Percentiles rank a stretch among this genome's conserved stretches.
phyloP scores from a whole-genome alignment of 257 asterid genomes.

The Solanum appendiculatum region DNA sequence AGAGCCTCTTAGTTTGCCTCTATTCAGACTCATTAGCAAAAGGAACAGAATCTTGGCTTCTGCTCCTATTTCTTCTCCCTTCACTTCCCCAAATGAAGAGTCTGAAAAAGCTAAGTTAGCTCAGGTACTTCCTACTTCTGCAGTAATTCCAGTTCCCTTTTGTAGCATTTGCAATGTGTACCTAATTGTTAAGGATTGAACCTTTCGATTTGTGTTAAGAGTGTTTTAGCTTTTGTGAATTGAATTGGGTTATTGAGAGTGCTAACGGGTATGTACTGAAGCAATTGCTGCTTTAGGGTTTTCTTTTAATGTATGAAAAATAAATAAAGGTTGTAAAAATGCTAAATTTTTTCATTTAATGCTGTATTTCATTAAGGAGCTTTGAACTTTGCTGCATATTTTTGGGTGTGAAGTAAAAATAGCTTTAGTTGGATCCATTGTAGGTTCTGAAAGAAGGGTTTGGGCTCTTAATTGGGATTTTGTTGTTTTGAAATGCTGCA shows the following conservation, averaged over 20 bases:
- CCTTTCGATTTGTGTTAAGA: neutral
- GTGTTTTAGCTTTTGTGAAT: neutral
- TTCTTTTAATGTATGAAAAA: neutral
- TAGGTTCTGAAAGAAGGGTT: neutral
- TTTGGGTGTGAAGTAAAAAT: neutral
- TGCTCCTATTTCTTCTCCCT: conserved; percentile 33
- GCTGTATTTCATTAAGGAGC: neutral
- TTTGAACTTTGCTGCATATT: neutral
- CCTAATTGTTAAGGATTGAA: no score
- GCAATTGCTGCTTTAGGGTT: neutral
- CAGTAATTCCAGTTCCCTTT: neutral
- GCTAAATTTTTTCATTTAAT: neutral
- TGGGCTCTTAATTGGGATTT: neutral
- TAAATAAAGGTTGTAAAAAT: neutral
- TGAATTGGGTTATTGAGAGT: neutral
- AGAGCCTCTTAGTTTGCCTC: conserved; percentile 25
- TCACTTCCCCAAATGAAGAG: conserved; percentile 45
- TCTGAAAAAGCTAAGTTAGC: conserved; percentile 77
- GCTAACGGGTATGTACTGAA: neutral
- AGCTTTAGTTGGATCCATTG: neutral
- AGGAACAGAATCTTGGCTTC: conserved; percentile 24
- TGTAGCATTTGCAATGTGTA: neutral
- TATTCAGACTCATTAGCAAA: conserved; percentile 12
- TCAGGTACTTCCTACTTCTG: conserved; percentile 45
- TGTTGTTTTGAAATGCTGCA: neutral